phyloP scores from a whole-genome alignment of 176 grass and related monocot genomes.

The Zizania latifolia region DNA sequence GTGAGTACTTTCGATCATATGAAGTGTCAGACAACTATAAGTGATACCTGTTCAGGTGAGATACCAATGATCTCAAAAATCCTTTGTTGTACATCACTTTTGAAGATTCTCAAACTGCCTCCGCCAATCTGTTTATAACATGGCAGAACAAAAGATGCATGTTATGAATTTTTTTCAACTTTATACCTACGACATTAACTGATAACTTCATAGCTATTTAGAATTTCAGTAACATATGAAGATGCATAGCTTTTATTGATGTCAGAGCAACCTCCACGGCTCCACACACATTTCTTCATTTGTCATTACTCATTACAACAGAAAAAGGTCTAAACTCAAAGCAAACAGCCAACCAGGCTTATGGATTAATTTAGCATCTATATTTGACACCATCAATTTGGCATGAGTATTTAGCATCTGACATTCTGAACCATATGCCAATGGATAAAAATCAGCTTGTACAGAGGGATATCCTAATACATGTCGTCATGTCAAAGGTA shows the following conservation, averaged over 20 bases:
- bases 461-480: neutral
- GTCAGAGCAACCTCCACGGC: neutral
- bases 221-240: neutral
- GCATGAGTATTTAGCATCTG: neutral
- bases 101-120: constrained; percentile 94
- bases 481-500: neutral
- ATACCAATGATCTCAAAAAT: constrained; percentile 90
- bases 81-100: constrained; percentile 83
- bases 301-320: neutral
- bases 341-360: neutral
- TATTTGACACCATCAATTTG: neutral
- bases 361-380: neutral
- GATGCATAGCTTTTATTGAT: neutral
- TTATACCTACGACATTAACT: neutral
- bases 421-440: neutral
- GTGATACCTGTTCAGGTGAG: constrained; percentile 58
- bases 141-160: constrained; percentile 7
- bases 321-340: neutral
- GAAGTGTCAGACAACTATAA: neutral
- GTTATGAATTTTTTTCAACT: neutral
- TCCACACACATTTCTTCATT: neutral
- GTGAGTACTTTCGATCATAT: neutral
- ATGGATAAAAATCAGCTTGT: neutral
- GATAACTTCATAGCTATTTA: neutral
- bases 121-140: constrained; percentile 62